Evolutionary conservation across 495 filamentous ascomycete species (phyloP).

Genomic region (Tricharina praecox): DNA sequence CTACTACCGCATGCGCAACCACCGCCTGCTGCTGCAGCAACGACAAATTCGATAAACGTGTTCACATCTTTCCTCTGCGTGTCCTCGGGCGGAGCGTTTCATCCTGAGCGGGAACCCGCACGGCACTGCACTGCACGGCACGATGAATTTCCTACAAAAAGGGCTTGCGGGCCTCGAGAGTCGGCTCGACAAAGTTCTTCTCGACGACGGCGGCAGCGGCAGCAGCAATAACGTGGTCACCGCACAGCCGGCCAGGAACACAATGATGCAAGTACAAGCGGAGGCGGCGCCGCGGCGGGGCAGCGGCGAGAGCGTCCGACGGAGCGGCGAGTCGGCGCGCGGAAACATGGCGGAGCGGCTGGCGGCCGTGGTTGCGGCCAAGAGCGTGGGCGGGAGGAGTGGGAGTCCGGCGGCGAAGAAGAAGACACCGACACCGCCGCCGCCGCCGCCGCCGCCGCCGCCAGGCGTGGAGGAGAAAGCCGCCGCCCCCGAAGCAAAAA

Average conservation of each 20-base stretch:
- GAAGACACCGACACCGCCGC: neutral
- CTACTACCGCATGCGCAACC: no score
- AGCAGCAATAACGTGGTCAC: conserved; percentile 19
- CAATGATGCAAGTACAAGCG: conserved; percentile 8
- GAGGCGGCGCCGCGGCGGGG: conserved; percentile 6
- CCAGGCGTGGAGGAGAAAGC: neutral
- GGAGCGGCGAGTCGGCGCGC: conserved; percentile 18
- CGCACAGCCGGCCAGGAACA: neutral
- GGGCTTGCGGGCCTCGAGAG: conserved; percentile 91
- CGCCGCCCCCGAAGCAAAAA: conserved; percentile 1
- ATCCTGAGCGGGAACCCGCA: no score
- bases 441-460: neutral
- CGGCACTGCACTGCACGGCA: no score
- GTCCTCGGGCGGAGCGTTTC: no score
- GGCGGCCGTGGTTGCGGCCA: conserved; percentile 39
- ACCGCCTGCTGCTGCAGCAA: no score
- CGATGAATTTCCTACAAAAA: conserved; percentile 54
- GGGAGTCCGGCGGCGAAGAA: neutral
- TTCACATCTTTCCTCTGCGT: no score
- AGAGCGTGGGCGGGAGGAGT: neutral
- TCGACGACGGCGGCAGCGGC: conserved; percentile 49
- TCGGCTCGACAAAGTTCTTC: conserved; percentile 75
- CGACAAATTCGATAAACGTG: no score
- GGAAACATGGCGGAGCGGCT: conserved; percentile 57
- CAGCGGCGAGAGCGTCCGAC: conserved; percentile 1